Conservation (phyloP, 371 early-diverging fungal species). For the Mortierella sp. region DNA sequence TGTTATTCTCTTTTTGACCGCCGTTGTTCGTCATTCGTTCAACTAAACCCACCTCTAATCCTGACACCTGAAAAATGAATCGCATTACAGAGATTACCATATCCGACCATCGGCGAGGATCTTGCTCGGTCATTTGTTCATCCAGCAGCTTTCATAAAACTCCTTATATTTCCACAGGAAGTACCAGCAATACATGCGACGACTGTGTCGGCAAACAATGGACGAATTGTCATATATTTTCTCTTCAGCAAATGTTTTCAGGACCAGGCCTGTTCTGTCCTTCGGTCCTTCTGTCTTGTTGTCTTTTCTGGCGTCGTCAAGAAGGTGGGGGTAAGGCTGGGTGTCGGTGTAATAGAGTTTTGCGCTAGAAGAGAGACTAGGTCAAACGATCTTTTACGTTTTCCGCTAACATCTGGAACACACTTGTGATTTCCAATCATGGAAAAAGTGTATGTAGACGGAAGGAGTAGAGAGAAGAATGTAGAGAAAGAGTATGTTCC, state of each 20-base stretch:
- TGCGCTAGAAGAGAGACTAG: background rate
- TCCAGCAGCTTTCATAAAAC: conserved; percentile 43
- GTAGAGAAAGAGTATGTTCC: too few species aligned
- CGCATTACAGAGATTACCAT: conserved; percentile 66
- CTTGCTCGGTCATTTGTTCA: conserved; percentile 72
- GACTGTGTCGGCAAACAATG: background rate
- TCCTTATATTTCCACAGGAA: background rate
- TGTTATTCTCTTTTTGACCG: background rate
- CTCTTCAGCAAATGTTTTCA: background rate
- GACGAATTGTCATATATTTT: background rate
- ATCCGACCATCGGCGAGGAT: conserved; percentile 72
- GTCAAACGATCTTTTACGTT: background rate
- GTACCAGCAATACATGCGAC: background rate
- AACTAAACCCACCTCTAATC: background rate
- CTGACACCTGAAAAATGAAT: too few species aligned
- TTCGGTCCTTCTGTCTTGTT: background rate
- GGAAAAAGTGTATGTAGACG: too few species aligned
- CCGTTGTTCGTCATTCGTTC: background rate
- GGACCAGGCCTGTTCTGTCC: background rate
- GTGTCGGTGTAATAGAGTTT: background rate
- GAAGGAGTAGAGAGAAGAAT: too few species aligned
- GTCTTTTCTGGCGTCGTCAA: background rate
- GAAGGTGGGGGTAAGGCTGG: background rate
- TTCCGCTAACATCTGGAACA: background rate
- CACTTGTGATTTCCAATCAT: too few species aligned